phyloP scores from a whole-genome alignment of 1,284 basidiomycete species.

The Irpex rosettiformis region DNA sequence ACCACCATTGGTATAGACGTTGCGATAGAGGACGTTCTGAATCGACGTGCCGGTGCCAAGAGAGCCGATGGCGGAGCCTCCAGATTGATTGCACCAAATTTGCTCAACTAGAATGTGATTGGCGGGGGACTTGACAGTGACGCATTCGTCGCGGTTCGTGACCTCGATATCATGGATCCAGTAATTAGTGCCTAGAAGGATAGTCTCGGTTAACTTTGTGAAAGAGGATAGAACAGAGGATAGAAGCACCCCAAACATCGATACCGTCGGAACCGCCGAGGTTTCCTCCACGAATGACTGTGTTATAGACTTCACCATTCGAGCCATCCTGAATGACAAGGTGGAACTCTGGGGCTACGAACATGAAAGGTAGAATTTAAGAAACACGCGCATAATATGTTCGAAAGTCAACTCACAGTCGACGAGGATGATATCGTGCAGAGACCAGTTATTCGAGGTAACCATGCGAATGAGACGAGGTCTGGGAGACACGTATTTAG shows the following conservation, averaged over 20 bases:
- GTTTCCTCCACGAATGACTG: constrained; percentile 34
- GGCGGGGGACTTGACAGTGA: constrained; percentile 34
- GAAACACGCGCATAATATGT: background rate
- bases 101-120: constrained; percentile 32
- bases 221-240: background rate
- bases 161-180: constrained; percentile 37
- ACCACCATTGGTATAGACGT: constrained; percentile 33
- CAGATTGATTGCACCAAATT: constrained; percentile 37
- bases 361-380: background rate
- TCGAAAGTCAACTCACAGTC: constrained; percentile 24
- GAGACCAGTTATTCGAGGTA: constrained; percentile 30
- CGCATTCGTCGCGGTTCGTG: constrained; percentile 37
- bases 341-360: constrained; percentile 35
- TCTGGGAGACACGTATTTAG: constrained; percentile 5
- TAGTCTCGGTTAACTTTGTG: background rate
- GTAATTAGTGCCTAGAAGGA: constrained; percentile 23
- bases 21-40: constrained; percentile 29
- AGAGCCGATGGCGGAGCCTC: constrained; percentile 34
- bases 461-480: constrained; percentile 33
- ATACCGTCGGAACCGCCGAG: constrained; percentile 35
- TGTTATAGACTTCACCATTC: constrained; percentile 34
- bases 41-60: constrained; percentile 30
- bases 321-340: constrained; percentile 30
- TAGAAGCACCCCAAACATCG: constrained; percentile 26
- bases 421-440: constrained; percentile 36